Percentiles rank a stretch among this genome's conserved stretches.
These are phyloP conservation scores for Acanthamoeba healyi DNA, from an alignment of 208 protist species.

Conservation along the genomic window DNA sequence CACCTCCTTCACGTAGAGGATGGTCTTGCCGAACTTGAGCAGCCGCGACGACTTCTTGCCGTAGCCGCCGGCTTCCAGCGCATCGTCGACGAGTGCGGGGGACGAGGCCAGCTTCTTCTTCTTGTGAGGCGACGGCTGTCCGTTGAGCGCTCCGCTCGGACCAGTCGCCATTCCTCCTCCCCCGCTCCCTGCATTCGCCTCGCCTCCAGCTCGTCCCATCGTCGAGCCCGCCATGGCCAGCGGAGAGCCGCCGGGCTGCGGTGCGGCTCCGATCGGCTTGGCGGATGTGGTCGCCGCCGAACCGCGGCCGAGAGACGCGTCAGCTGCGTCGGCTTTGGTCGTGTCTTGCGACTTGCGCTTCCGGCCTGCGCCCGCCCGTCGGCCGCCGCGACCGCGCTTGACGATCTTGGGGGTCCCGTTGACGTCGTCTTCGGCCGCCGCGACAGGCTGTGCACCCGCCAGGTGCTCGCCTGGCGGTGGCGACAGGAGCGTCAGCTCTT, in stretches of 20 bases:
- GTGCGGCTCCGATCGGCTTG: no score
- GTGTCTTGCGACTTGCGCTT: slow-evolving; percentile 1
- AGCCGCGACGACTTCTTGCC: neutral
- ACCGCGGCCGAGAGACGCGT: neutral
- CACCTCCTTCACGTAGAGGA: slow-evolving; percentile 47
- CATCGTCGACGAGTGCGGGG: neutral
- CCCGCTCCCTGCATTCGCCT: no score
- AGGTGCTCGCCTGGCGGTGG: neutral
- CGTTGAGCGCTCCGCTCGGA: no score
- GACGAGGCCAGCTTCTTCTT: slow-evolving; percentile 6
- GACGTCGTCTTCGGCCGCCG: neutral
- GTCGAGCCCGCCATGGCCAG: no score
- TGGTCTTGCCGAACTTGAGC: slow-evolving; percentile 32
- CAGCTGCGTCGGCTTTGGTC: neutral
- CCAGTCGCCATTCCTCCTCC: no score
- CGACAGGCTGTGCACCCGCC: no score
- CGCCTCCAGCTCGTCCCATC: no score
- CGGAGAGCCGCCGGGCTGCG: no score
- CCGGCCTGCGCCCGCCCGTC: neutral
- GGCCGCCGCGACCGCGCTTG: neutral
- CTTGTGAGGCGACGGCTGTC: neutral
- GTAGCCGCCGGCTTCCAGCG: neutral
- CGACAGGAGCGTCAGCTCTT: neutral
- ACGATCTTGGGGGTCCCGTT: neutral
- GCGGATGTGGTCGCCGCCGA: neutral